Evolutionary conservation across 1,284 basidiomycete species (phyloP), one percentile per base, ranked within the genome.

Genomic region (Moesziomyces sp.): DNA sequence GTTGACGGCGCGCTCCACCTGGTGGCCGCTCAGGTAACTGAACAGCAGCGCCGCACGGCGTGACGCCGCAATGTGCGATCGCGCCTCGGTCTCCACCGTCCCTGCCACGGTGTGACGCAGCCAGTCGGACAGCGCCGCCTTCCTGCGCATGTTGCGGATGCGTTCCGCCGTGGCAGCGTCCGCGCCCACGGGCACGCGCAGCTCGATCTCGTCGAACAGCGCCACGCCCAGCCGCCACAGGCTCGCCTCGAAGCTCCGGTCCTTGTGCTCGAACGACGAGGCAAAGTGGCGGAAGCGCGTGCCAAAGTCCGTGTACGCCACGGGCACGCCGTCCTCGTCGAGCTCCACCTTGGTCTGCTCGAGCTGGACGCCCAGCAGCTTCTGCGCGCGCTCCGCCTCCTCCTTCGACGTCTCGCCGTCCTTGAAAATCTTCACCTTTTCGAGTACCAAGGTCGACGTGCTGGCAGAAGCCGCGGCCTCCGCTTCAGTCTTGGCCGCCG

Each of bases 141-240:
- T 93, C 44, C 96, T 89, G 54, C 92, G 89, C 16, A 97, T 85
- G 42, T 86, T 82, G 42, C 85, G 85, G 35, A 93, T 86, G 14
- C 90, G 88, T 68, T 90, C 88, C 21, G 88, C 86, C 35, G 91
- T 86, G 56, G 91, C 89, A 0, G 87, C 86, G 0, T 89, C 86
- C 3, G 85, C 82, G 30, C 89, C 87, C 2, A 87, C 86, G 10
- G 88, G 88, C n/a, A 93, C 86, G 45, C 89, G 87, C 35, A 96
- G 87, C 30, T 89, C 88, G 57, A 89, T 85, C 73, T 88, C 87
- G 85, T 99, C 97, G 81, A 98, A 99, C 0, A 99, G 87, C 0
- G 93, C 93, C n/a, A 89, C 88, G 7, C 93, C 94, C 0, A 99
- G 89, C 24, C 91, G 90, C 87, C 95, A 98, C 26, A 97, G 84